Percentiles rank a stretch among this genome's conserved stretches.
Evolutionary conservation across 2,329 filamentous ascomycete species (phyloP).

Genomic region (Cadophora malorum): DNA sequence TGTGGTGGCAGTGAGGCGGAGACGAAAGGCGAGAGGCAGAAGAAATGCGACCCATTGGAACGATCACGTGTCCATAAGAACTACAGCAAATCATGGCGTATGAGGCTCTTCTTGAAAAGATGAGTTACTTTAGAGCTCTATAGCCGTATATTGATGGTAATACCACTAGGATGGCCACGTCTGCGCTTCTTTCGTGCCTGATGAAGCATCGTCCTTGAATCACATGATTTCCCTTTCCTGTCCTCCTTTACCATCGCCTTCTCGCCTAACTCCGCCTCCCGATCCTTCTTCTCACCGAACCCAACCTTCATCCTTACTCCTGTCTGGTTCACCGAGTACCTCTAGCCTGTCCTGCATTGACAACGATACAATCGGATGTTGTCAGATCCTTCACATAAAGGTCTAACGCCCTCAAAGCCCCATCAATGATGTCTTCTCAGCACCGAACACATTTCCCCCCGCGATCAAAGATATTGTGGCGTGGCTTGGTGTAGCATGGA

Average conservation of each 20-base stretch:
- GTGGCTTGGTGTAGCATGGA: background rate
- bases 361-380: too few relatives aligned
- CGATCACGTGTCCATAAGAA: background rate
- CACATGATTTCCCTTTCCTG: slow-evolving; percentile 13
- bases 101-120: too few relatives aligned
- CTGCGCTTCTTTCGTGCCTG: background rate
- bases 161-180: too few relatives aligned
- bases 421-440: background rate
- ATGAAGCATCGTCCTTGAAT: background rate
- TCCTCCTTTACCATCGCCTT: slow-evolving; percentile 1
- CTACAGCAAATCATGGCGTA: too few relatives aligned
- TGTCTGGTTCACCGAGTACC: background rate
- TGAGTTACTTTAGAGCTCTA: too few relatives aligned
- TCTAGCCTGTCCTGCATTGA: background rate
- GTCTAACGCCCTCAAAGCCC: background rate
- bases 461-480: background rate
- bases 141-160: too few relatives aligned
- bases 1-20: slow-evolving; percentile 18
- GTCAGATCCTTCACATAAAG: background rate
- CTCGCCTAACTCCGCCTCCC: slow-evolving; percentile 5
- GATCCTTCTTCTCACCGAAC: background rate
- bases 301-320: background rate
- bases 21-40: slow-evolving; percentile 17
- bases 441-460: background rate
- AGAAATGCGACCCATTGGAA: slow-evolving; percentile 1